Evolutionary conservation across 805 yeast genomes (phyloP), one percentile per base, ranked within the genome.

Genomic region (Candida mattraensis): DNA sequence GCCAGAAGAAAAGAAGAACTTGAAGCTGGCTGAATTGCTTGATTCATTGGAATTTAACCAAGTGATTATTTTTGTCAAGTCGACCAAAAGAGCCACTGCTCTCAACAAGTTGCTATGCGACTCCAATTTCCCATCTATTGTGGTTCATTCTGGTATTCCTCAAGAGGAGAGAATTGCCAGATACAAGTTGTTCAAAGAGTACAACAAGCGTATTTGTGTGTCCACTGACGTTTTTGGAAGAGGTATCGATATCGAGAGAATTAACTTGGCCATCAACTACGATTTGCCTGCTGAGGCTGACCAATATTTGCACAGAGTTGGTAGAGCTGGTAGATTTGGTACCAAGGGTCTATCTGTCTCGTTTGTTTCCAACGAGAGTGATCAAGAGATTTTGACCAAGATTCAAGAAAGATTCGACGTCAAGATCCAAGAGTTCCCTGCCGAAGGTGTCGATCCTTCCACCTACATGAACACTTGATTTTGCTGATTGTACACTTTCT

Each of bases 291-390:
- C 67, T 49, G 97, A 89, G 71, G 96, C 98, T 48, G 98, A 91
- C 67, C 97, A 93, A 69, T 91, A 93, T 69, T 78, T 91, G 63
- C 99, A 91, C 74, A 87, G 99, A 74, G 99, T 91, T 47, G 99
- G 99, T 61, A 88, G 99, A 80, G 99, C 99, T 52, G 99, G 99
- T 70, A 89, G 99, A 78, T 91, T 91, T 58, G 99, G 99, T 74
- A 91, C 99, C 62, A 91, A 91, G 73, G 99, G 99, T 72, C 80
- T 93, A 56, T 95, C 97, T 35, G 76, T 93, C 40, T 87, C 96
- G 26, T 86, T 91, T 49, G 93, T 93, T 37, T 74, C 93, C 27
- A 74, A 81, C 40, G 84, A 80, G 55, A 91, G 81, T 47, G 99
- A 93, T 61, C 88, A 87, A 66, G 87, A 83, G 68, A 85, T 89